These are phyloP conservation scores for Peronospora belbahrii DNA, from an alignment of 352 stramenopile species.

Conservation along the genomic window DNA sequence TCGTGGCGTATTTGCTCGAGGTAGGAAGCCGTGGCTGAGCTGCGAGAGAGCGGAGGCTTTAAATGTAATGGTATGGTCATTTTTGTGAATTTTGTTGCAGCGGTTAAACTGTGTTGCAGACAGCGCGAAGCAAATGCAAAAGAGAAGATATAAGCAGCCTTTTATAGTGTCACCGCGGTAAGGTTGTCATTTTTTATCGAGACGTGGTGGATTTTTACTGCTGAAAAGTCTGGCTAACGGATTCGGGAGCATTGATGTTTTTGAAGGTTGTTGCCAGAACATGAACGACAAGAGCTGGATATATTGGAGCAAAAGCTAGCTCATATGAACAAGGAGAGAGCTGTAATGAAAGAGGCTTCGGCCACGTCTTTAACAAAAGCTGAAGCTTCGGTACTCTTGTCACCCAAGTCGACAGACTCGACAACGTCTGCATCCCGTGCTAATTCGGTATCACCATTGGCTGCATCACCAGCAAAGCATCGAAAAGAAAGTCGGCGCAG, in stretches of 20 bases:
- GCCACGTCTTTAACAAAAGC: slow-evolving; percentile 1
- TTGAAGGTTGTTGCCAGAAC: slow-evolving; percentile 50
- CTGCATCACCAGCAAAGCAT: slow-evolving; percentile 6
- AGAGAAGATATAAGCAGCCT: slow-evolving; percentile 50
- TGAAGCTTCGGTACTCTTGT: background rate
- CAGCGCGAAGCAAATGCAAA: slow-evolving; percentile 66
- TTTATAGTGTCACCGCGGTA: slow-evolving; percentile 58
- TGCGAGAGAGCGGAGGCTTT: background rate
- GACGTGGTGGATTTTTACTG: background rate
- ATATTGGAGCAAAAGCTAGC: slow-evolving; percentile 41
- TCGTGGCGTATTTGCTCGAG: slow-evolving; percentile 68
- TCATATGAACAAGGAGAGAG: slow-evolving; percentile 17
- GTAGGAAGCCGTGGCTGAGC: slow-evolving; percentile 11
- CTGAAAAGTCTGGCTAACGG: background rate
- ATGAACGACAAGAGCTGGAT: slow-evolving; percentile 42
- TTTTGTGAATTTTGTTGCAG: slow-evolving; percentile 15
- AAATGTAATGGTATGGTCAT: background rate
- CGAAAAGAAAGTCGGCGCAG: slow-evolving; percentile 5
- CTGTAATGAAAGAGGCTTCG: slow-evolving; percentile 16
- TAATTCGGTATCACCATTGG: slow-evolving; percentile 1
- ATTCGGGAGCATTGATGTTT: background rate
- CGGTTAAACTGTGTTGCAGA: slow-evolving; percentile 58
- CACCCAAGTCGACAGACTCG: slow-evolving; percentile 6
- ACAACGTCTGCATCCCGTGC: slow-evolving; percentile 2
- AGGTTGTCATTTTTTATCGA: background rate